Evolutionary conservation across 2,329 filamentous ascomycete genomes (phyloP).

Genomic region (Exophiala aquamarina): DNA sequence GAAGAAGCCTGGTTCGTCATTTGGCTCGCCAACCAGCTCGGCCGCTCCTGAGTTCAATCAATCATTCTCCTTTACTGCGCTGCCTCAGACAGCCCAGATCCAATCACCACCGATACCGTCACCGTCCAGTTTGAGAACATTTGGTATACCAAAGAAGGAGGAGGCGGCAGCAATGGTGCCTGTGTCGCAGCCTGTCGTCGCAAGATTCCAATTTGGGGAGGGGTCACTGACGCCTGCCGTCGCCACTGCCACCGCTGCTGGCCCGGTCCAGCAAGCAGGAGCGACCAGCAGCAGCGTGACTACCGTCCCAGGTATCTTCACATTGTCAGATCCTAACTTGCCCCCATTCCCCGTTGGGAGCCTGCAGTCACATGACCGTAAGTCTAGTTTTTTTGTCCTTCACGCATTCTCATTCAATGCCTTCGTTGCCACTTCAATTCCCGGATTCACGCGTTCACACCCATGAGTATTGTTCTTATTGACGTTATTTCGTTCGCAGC

Average conservation of each 20-base stretch:
- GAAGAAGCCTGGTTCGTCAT: slow-evolving; percentile 1
- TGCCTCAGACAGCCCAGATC: not conserved
- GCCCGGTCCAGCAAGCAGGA: no score
- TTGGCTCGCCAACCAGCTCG: slow-evolving; percentile 5
- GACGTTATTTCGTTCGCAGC: no score
- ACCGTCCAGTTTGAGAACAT: not conserved
- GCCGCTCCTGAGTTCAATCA: not conserved
- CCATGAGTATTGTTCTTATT: no score
- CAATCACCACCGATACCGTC: not conserved
- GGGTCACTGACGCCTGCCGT: not conserved
- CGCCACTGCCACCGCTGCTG: no score
- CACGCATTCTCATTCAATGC: no score
- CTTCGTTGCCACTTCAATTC: no score
- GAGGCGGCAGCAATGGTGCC: no score
- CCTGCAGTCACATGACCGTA: no score
- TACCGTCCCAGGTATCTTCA: slow-evolving; percentile 1
- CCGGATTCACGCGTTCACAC: no score
- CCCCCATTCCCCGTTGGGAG: no score
- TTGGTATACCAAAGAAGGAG: not conserved
- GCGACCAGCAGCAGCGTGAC: not conserved
- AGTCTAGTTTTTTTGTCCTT: no score
- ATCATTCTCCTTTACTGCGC: not conserved
- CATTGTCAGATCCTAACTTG: not conserved
- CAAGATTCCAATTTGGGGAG: slow-evolving; percentile 8
- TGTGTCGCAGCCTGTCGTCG: no score